These are phyloP conservation scores for Geotrichum macrosporum DNA, from an alignment of 1,139 yeast genomes.

Conservation along the genomic window DNA sequence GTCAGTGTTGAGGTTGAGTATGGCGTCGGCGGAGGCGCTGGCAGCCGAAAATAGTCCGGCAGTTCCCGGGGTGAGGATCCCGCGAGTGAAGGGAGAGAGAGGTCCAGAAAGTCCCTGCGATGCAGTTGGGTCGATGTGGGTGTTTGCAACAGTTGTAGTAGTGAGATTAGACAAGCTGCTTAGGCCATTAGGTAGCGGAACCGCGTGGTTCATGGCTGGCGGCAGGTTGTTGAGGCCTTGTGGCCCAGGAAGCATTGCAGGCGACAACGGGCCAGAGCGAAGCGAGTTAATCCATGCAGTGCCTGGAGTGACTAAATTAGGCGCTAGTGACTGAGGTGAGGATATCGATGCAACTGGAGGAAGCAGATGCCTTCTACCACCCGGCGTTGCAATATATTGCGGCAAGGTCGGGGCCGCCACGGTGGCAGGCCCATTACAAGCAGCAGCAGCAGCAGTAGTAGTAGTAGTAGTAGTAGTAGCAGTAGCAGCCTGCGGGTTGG, in stretches of 20 bases:
- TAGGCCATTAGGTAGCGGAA: background rate
- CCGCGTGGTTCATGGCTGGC: too few species aligned
- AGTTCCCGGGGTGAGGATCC: conserved; percentile 31
- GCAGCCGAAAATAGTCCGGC: conserved; percentile 40
- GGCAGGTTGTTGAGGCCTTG: too few species aligned
- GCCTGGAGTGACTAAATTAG: conserved; percentile 23
- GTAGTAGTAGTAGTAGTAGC: conserved; percentile 22
- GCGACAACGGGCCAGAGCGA: conserved; percentile 36
- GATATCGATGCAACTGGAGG: conserved; percentile 39
- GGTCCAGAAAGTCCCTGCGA: conserved; percentile 25
- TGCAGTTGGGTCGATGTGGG: conserved; percentile 16
- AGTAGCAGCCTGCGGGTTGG: conserved; percentile 20
- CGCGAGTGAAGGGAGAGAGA: conserved; percentile 30
- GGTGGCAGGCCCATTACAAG: conserved; percentile 19
- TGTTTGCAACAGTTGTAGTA: conserved; percentile 8
- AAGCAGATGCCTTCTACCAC: conserved; percentile 33
- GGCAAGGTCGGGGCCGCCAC: conserved; percentile 24
- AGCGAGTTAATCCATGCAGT: conserved; percentile 31
- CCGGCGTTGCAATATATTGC: conserved; percentile 31
- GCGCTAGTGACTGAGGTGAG: conserved; percentile 34
- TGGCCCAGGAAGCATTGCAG: conserved; percentile 37
- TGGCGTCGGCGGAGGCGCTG: conserved; percentile 40
- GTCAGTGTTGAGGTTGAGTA: conserved; percentile 32
- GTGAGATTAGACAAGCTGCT: conserved; percentile 1
- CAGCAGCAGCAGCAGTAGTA: conserved; percentile 20